Evolutionary conservation across 2,329 filamentous ascomycete genomes (phyloP), one percentile per base, ranked within the genome.

Genomic region (Raffaelea ambrosiae): DNA sequence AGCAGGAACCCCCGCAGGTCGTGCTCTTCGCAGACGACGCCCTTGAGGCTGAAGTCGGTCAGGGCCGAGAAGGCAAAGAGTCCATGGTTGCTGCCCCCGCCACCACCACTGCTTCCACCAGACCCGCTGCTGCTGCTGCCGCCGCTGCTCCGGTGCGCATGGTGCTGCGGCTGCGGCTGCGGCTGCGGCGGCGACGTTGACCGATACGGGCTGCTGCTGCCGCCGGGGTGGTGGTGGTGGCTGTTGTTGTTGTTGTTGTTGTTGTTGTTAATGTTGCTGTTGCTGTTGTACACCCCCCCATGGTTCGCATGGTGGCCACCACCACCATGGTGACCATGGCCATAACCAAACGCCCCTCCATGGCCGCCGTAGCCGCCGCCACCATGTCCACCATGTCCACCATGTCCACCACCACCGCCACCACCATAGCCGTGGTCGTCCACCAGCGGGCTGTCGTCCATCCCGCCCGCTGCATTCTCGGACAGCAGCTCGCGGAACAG

Each of bases 1-100:
- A 64, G 54, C 20, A 75, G 49, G 50, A 74, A 74, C 5, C 59
- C 53, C 19, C 63, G 63, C 18, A 75, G 63, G 46, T 70, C 67
- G 5, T 64, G 60, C 55, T 72, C 70, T 39, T 67, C 65, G 54
- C 66, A 69, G 2, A 63, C 62, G 18, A 74, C 58, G 40, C 69
- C 69, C 53, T 69, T 65, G 2, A 75, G 60, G 21, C 61, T 64
- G 35, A 75, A 55, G 47, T 68, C 64, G 16, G 63, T 66, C 33
- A 76, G 63, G 9, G 59, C 54, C 5, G 51, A 38, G 48, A 65
- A 71, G 20, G 57, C 61, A 51, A 68, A 67, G 19, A 59, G 60
- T 10, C 69, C 57, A 16, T 21, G 41, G 21, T 31, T 43, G 14
- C 11, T 22, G 16, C 9, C 19, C 3, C 26, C 3, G 13, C 16